Conservation (phyloP, 805 yeast species). For the Saccharomycopsis oosterbeekiorum region DNA sequence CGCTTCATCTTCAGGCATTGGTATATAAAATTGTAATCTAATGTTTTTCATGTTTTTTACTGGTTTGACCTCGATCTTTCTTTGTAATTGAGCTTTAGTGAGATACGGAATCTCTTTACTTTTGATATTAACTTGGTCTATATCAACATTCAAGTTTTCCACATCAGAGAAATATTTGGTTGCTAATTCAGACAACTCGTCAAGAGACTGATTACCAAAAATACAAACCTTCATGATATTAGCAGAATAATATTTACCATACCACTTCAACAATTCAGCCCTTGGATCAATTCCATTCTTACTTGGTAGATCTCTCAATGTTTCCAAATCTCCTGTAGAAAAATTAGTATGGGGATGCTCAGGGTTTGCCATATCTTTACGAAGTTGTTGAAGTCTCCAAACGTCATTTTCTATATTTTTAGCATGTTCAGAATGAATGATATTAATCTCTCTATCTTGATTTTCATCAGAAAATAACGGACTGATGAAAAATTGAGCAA, state of each 20-base stretch:
- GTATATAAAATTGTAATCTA: conserved; percentile 61
- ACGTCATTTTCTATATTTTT: conserved; percentile 83
- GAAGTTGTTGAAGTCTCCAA: conserved; percentile 85
- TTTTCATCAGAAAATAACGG: conserved; percentile 60
- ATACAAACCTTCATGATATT: conserved; percentile 83
- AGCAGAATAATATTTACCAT: conserved; percentile 64
- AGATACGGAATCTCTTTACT: conserved; percentile 32
- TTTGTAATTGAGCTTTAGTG: conserved; percentile 38
- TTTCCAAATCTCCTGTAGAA: conserved; percentile 77
- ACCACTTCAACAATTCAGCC: conserved; percentile 68
- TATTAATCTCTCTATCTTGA: conserved; percentile 85
- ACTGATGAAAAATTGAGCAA: conserved; percentile 81
- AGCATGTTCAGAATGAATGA: conserved; percentile 93
- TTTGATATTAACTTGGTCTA: not conserved
- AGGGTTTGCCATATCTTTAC: conserved; percentile 61
- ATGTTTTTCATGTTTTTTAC: conserved; percentile 70
- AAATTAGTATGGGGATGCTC: conserved; percentile 80
- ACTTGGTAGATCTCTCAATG: conserved; percentile 61
- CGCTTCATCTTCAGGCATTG: conserved; percentile 51
- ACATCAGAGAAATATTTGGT: conserved; percentile 27
- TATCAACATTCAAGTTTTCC: conserved; percentile 7
- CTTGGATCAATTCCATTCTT: conserved; percentile 61
- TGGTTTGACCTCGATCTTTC: conserved; percentile 60
- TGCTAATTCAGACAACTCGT: conserved; percentile 63
- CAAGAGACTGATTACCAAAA: conserved; percentile 72